Evolutionary conservation across 495 filamentous ascomycete genomes (phyloP).

Genomic region (Podospora pseudoanserina): DNA sequence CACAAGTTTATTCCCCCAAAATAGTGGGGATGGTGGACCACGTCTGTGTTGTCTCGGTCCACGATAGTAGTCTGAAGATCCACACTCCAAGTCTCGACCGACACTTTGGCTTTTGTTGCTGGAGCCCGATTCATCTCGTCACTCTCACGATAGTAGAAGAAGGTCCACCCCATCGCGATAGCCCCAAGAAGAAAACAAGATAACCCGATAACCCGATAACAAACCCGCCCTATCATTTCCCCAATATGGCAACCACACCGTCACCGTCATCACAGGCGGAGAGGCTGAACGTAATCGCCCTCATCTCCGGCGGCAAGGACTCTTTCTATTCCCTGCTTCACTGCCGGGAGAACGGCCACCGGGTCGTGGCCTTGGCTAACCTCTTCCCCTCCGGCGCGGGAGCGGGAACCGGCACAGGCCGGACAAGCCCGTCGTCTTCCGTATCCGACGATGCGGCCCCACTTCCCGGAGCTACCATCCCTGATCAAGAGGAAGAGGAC

Average conservation of each 20-base stretch:
- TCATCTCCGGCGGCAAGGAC: constrained; percentile 96
- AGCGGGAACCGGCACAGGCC: neutral
- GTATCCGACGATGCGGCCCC: constrained; percentile 18
- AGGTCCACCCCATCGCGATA: neutral
- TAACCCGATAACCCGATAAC: neutral
- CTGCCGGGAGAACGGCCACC: constrained; percentile 80
- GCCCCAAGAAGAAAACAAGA: neutral
- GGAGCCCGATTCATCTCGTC: neutral
- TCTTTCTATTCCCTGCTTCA: constrained; percentile 92
- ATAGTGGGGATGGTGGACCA: neutral
- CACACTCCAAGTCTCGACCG: neutral
- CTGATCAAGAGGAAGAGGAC: constrained; percentile 43
- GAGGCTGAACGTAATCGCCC: constrained; percentile 75
- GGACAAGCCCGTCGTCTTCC: constrained; percentile 12
- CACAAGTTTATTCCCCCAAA: neutral
- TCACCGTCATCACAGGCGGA: constrained; percentile 13
- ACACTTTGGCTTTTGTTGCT: neutral
- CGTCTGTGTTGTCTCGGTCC: neutral
- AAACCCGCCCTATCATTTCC: neutral
- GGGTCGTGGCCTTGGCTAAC: constrained; percentile 84
- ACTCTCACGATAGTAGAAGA: neutral
- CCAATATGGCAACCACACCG: neutral
- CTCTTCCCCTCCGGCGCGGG: constrained; percentile 57
- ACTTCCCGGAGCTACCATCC: constrained; percentile 12
- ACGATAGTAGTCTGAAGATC: neutral